phyloP scores from a whole-genome alignment of 768 basidiomycete genomes.

The Mycena floridula region DNA sequence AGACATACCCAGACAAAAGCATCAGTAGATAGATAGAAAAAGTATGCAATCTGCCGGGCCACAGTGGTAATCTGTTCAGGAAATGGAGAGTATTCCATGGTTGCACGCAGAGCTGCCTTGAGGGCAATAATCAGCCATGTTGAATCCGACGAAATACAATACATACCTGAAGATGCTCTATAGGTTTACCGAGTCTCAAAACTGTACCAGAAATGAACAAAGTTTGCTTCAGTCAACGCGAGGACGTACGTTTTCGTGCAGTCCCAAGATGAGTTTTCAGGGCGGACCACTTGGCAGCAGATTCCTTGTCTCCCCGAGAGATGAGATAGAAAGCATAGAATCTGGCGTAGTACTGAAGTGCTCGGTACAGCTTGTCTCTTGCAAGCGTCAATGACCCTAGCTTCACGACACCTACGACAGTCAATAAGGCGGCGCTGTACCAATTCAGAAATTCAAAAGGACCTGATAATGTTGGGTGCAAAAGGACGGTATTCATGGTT shows the following conservation, averaged over 20 bases:
- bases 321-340: slow-evolving; percentile 83
- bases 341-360: slow-evolving; percentile 86
- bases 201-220: slow-evolving; percentile 39
- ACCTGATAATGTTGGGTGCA: too few species aligned
- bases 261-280: slow-evolving; percentile 82
- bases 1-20: slow-evolving; percentile 74
- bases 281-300: slow-evolving; percentile 74
- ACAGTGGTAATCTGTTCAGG: slow-evolving; percentile 77
- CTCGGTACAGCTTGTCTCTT: slow-evolving; percentile 80
- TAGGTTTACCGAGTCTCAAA: slow-evolving; percentile 86
- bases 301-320: slow-evolving; percentile 58
- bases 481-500: too few species aligned
- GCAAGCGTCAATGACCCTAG: slow-evolving; percentile 55
- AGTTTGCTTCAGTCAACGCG: background rate
- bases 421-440: too few species aligned
- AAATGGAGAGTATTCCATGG: slow-evolving; percentile 41
- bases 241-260: slow-evolving; percentile 72
- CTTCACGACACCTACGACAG: too few species aligned
- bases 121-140: too few species aligned
- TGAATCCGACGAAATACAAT: too few species aligned
- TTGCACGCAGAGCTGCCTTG: slow-evolving; percentile 65
- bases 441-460: too few species aligned
- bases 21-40: slow-evolving; percentile 81
- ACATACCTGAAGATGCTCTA: slow-evolving; percentile 94
- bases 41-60: slow-evolving; percentile 82